phyloP scores from a whole-genome alignment of 345 rosid species.

The Geranium brycei region DNA sequence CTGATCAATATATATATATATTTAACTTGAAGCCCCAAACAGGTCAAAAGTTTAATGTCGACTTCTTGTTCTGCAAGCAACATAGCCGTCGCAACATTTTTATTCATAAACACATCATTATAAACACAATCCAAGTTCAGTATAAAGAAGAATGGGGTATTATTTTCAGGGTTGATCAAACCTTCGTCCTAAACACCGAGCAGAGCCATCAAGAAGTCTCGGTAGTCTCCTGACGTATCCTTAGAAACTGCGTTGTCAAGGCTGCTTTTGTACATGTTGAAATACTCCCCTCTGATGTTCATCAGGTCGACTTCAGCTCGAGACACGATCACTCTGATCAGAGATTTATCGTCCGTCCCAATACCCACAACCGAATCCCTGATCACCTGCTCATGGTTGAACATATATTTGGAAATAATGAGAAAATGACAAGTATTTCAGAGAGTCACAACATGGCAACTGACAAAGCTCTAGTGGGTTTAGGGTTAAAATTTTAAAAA shows the following conservation, averaged over 20 bases:
- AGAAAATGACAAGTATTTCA: not conserved
- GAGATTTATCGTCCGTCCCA: constrained; percentile 81
- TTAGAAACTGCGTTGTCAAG: constrained; percentile 52
- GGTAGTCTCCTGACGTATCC: constrained; percentile 67
- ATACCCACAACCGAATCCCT: constrained; percentile 40
- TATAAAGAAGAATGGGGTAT: too few species aligned
- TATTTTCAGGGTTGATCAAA: too few species aligned
- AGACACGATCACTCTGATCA: constrained; percentile 59
- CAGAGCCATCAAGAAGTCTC: too few species aligned
- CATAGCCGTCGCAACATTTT: too few species aligned
- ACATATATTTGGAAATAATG: not conserved
- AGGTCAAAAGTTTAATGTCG: too few species aligned
- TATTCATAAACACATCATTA: too few species aligned
- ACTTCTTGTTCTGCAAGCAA: too few species aligned
- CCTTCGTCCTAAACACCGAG: too few species aligned
- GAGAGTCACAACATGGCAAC: not conserved
- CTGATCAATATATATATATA: too few species aligned
- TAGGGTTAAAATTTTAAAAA: not conserved
- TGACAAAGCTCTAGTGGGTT: not conserved
- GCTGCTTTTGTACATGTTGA: constrained; percentile 31
- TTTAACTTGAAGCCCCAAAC: too few species aligned
- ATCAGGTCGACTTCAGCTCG: constrained; percentile 77
- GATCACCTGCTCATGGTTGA: constrained; percentile 33
- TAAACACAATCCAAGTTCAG: too few species aligned
- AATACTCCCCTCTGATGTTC: constrained; percentile 53